Percentiles rank a stretch among this genome's conserved stretches.
These are phyloP conservation scores for Aspergillus carlsbadensis DNA, from an alignment of 495 filamentous ascomycete species.

Conservation along the genomic window DNA sequence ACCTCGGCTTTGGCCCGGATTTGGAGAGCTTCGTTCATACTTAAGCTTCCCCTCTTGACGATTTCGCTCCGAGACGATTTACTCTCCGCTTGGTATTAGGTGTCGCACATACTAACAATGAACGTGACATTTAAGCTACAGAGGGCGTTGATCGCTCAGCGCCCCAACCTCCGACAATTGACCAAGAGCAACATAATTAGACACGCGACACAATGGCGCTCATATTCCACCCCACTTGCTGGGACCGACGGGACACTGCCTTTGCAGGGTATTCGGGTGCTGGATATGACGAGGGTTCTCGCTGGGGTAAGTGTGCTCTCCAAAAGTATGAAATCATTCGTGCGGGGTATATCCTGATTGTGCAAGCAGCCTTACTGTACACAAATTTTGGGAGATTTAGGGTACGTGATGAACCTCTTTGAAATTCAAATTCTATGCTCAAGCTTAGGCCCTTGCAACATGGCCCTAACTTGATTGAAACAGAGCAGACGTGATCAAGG, in stretches of 20 bases:
- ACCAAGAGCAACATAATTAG: constrained; percentile 17
- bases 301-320: constrained; percentile 71
- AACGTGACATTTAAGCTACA: constrained; percentile 25
- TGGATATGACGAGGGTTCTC: constrained; percentile 96
- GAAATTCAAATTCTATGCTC: no score
- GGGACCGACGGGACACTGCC: constrained; percentile 52
- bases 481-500: constrained; percentile 94
- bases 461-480: neutral
- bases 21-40: constrained; percentile 4
- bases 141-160: constrained; percentile 24
- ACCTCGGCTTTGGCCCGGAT: constrained; percentile 33
- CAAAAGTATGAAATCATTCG: neutral
- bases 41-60: neutral
- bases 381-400: constrained; percentile 93
- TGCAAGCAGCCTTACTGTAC: constrained; percentile 86
- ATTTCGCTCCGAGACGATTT: neutral
- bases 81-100: neutral
- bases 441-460: neutral
- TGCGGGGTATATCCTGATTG: constrained; percentile 20
- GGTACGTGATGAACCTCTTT: constrained; percentile 53
- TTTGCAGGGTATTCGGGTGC: constrained; percentile 78
- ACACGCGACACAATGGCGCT: constrained; percentile 30
- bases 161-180: constrained; percentile 20
- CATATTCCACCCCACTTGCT: constrained; percentile 31
- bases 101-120: constrained; percentile 18